Conservation (phyloP, 371 early-diverging fungal species). For the Syncephalis fuscata region DNA sequence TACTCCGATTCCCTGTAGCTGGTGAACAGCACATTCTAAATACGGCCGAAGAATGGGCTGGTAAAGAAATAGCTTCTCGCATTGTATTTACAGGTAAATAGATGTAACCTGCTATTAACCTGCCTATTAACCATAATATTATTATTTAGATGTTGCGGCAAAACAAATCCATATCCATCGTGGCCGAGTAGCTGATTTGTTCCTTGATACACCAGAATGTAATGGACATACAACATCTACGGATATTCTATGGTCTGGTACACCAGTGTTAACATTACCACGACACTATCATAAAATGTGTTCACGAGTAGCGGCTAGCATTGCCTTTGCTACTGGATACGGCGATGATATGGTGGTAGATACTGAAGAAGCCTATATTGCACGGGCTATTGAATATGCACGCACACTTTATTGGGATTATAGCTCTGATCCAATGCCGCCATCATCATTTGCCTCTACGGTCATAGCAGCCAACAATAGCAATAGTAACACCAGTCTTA, state of each 20-base stretch:
- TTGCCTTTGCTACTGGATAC: constrained; percentile 70
- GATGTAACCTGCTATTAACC: not conserved
- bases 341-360: constrained; percentile 71
- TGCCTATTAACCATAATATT: not conserved
- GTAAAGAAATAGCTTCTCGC: constrained; percentile 58
- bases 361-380: constrained; percentile 59
- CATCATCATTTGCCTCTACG: constrained; percentile 1
- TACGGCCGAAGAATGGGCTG: constrained; percentile 58
- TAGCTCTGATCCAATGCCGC: constrained; percentile 9
- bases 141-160: constrained; percentile 54
- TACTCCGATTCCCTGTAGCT: constrained; percentile 78
- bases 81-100: constrained; percentile 50
- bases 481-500: constrained; percentile 3
- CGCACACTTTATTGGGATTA: constrained; percentile 28
- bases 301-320: constrained; percentile 75
- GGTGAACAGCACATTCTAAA: constrained; percentile 62
- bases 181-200: constrained; percentile 82
- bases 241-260: constrained; percentile 88
- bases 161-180: constrained; percentile 87
- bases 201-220: constrained; percentile 86
- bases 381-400: constrained; percentile 54
- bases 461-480: not conserved
- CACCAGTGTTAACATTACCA: constrained; percentile 82
- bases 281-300: constrained; percentile 83
- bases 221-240: constrained; percentile 92